These are phyloP conservation scores for Xylaria acuta DNA, from an alignment of 495 filamentous ascomycete genomes.

Conservation along the genomic window DNA sequence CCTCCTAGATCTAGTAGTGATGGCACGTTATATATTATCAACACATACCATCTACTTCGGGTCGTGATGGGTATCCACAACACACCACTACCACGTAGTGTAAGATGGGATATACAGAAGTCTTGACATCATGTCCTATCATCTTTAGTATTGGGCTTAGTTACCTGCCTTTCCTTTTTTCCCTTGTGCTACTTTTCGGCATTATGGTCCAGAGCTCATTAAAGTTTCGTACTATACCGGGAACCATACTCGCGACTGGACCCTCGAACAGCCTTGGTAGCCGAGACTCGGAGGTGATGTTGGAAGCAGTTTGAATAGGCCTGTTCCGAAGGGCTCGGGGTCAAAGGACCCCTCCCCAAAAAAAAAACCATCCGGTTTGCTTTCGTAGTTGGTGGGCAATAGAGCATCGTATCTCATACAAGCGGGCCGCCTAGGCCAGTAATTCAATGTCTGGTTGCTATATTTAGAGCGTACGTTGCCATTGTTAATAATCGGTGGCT, in stretches of 20 bases:
- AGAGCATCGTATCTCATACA: background rate
- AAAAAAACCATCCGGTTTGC: background rate
- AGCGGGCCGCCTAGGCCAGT: background rate
- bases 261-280: background rate
- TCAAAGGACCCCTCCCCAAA: background rate
- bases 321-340: background rate
- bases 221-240: background rate
- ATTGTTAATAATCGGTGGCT: background rate
- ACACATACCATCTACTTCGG: background rate
- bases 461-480: background rate
- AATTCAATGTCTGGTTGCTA: background rate
- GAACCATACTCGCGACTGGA: background rate
- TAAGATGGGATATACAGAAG: background rate
- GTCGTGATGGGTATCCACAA: background rate
- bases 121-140: background rate
- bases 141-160: background rate
- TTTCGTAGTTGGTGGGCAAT: background rate
- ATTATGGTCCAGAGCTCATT: background rate
- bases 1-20: background rate
- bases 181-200: background rate
- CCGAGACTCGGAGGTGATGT: background rate
- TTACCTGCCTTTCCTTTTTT: background rate
- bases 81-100: background rate
- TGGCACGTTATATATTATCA: background rate
- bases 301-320: background rate